Evolutionary conservation across 1,284 basidiomycete species (phyloP).

Genomic region (Austroboletus rostrupii): DNA sequence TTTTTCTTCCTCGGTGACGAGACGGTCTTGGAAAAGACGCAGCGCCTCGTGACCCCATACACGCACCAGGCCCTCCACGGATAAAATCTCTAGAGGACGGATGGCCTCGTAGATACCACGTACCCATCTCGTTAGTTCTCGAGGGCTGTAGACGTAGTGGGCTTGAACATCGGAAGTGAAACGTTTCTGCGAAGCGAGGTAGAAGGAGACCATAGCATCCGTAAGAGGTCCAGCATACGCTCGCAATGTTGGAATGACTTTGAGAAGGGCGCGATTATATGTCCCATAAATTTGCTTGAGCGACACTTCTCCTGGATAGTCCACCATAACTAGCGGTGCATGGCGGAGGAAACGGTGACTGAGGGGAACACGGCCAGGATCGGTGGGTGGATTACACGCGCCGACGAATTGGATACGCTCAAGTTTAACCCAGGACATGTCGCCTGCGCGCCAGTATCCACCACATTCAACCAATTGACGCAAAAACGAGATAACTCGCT

Average conservation of each 20-base stretch:
- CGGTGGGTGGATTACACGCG: conserved; percentile 99
- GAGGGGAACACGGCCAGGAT: conserved; percentile 97
- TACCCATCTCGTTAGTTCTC: conserved; percentile 97
- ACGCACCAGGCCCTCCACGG: conserved; percentile 91
- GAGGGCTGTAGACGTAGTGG: conserved; percentile 98
- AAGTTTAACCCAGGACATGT: conserved; percentile 96
- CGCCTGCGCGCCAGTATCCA: conserved; percentile 92
- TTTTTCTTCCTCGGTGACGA: conserved; percentile 89
- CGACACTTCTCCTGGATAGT: conserved; percentile 96
- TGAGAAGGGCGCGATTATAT: conserved; percentile 95
- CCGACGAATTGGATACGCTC: conserved; percentile 99
- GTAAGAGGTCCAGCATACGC: conserved; percentile 94
- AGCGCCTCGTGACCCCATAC: conserved; percentile 99
- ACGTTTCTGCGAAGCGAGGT: conserved; percentile 87
- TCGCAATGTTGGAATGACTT: conserved; percentile 90
- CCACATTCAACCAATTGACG: conserved; percentile 94
- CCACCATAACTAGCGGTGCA: conserved; percentile 99
- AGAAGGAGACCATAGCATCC: conserved; percentile 96
- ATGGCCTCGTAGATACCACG: conserved; percentile 98
- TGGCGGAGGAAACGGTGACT: conserved; percentile 97
- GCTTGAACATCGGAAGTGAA: conserved; percentile 97
- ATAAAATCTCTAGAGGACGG: conserved; percentile 84
- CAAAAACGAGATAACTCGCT: conserved; percentile 97
- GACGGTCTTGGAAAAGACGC: conserved; percentile 95
- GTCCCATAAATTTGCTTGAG: conserved; percentile 99